phyloP scores from a whole-genome alignment of 441 rosid species.

The Breynia disticha region DNA sequence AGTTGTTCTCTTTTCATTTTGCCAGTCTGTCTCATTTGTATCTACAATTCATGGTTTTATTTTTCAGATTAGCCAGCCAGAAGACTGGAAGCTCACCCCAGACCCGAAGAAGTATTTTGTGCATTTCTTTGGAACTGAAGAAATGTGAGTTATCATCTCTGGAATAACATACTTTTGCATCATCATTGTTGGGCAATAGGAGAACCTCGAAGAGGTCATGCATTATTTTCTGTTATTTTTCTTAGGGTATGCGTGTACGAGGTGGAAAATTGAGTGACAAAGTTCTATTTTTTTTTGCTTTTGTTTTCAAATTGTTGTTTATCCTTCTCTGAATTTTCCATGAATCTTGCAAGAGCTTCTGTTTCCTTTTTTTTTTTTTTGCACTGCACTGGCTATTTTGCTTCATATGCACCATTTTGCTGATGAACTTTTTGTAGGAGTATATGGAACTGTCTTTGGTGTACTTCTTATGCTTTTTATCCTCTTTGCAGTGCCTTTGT shows the following conservation, averaged over 20 bases:
- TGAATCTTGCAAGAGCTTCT: too few relatives aligned
- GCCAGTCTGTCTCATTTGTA: constrained; percentile 13
- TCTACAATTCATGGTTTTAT: constrained; percentile 9
- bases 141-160: constrained; percentile 66
- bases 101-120: constrained; percentile 93
- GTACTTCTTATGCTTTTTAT: background rate
- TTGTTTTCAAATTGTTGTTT: too few relatives aligned
- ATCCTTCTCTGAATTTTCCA: too few relatives aligned
- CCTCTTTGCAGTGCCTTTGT: constrained; percentile 82
- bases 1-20: background rate
- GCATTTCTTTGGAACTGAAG: constrained; percentile 91
- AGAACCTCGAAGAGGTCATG: background rate
- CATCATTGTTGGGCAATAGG: background rate
- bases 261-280: too few relatives aligned
- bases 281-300: too few relatives aligned
- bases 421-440: too few relatives aligned
- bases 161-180: background rate
- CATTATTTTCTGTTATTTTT: too few relatives aligned
- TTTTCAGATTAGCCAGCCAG: constrained; percentile 81
- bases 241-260: too few relatives aligned
- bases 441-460: background rate
- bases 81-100: constrained; percentile 66
- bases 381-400: too few relatives aligned
- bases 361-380: too few relatives aligned
- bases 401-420: too few relatives aligned